These are phyloP conservation scores for Populus deltoides DNA, from an alignment of 345 rosid genomes.

Conservation along the genomic window DNA sequence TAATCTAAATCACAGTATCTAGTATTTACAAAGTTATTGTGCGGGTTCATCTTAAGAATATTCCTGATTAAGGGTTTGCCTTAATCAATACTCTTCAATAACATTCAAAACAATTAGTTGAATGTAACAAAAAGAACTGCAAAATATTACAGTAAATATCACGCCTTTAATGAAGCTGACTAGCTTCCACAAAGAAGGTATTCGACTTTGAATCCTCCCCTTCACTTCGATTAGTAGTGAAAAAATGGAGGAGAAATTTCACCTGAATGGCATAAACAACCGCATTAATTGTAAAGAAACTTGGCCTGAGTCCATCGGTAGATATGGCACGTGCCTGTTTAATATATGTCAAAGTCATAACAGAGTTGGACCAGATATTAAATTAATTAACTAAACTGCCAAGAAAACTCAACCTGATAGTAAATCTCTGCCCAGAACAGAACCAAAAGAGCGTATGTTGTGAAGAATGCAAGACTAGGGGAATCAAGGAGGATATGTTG, in stretches of 20 bases:
- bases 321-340: conserved; percentile 80
- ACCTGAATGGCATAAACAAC: conserved; percentile 80
- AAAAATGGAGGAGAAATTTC: conserved; percentile 26
- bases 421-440: conserved; percentile 98
- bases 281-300: conserved; percentile 74
- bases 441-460: conserved; percentile 81
- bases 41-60: background rate
- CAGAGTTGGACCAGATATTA: background rate
- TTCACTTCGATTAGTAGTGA: background rate
- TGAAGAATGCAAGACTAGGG: conserved; percentile 90
- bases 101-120: background rate
- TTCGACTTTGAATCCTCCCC: conserved; percentile 17
- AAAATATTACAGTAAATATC: background rate
- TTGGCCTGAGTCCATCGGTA: conserved; percentile 80
- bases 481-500: conserved; percentile 75
- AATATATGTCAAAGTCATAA: conserved; percentile 7
- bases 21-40: conserved; percentile 1
- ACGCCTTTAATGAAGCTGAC: background rate
- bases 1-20: background rate
- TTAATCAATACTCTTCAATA: background rate
- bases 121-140: background rate
- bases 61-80: background rate
- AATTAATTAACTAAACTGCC: background rate
- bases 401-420: conserved; percentile 56
- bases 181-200: conserved; percentile 17